Evolutionary conservation across 2,329 filamentous ascomycete genomes (phyloP), one percentile per base, ranked within the genome.

Genomic region (Pseudodiploospora longispora): DNA sequence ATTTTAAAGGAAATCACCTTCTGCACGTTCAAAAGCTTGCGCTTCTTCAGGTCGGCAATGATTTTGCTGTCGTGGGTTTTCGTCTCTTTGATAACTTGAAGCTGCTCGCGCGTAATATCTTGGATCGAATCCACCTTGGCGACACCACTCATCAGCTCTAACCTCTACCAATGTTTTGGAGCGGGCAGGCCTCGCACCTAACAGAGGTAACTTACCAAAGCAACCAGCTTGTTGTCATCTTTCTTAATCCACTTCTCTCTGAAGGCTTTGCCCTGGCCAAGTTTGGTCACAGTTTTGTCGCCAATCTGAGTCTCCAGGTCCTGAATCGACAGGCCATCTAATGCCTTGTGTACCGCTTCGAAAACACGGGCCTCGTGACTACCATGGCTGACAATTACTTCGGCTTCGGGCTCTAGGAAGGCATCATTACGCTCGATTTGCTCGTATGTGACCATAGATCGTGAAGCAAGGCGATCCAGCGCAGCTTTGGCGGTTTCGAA

Each of bases 231-330:
- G 50, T 75, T 74, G 27, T 75, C 72, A 55, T 78, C 73, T 50
- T 74, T 76, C 66, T 80, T 83, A 50, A 85, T 83, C 82, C 81
- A 85, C 61, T 82, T 83, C 64, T 82, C 77, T 61, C 79, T 94
- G 72, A 97, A 95, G 31, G 91, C 91, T 70, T 93, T 95, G 56
- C 89, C 89, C 63, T 93, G 85, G n/a, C 93, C 93, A 48, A 96
- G 73, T 69, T 87, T 91, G 40, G 83, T 75, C 37, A 79, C 83
- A 39, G 71, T 81, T 64, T 87, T 86, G 64, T 85, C 80, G 44
- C 85, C 84, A 52, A 91, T 81, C 43, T 70, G 71, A 60, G 70
- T 71, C 66, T 83, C 77, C 45, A 90, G 70, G 53, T 91, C 86
- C 52, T 76, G 70, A 48, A 97, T 84, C 52, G 85, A 85, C 64